These are phyloP conservation scores for Phytophthora megakarya DNA, from an alignment of 352 stramenopile genomes.

Conservation along the genomic window DNA sequence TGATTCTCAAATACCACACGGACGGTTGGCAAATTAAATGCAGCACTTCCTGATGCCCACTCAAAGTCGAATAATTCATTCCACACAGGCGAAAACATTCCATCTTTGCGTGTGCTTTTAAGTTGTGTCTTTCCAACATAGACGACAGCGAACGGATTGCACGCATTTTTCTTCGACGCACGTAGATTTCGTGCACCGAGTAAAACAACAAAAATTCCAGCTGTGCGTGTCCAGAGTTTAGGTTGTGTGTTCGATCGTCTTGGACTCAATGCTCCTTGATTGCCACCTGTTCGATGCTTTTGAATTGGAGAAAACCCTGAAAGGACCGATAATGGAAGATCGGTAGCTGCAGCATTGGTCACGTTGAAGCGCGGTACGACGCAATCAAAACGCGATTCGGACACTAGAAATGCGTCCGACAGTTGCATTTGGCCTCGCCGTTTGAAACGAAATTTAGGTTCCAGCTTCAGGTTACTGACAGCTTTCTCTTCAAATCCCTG, in stretches of 20 bases:
- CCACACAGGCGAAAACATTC: constrained; percentile 65
- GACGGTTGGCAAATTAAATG: constrained; percentile 17
- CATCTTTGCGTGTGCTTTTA: constrained; percentile 74
- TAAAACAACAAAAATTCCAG: constrained; percentile 52
- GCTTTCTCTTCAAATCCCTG: constrained; percentile 71
- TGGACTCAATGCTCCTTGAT: constrained; percentile 6
- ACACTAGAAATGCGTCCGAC: constrained; percentile 47
- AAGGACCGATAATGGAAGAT: constrained; percentile 28
- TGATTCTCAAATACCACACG: constrained; percentile 70
- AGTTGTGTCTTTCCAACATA: constrained; percentile 57
- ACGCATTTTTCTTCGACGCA: constrained; percentile 69
- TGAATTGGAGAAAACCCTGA: constrained; percentile 11
- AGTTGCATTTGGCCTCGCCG: constrained; percentile 77
- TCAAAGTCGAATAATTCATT: constrained; percentile 85
- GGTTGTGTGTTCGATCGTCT: constrained; percentile 4
- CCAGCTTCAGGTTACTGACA: constrained; percentile 38
- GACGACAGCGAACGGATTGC: constrained; percentile 73
- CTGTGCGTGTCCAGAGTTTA: constrained; percentile 65
- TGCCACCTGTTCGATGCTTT: constrained; percentile 11
- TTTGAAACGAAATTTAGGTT: constrained; percentile 68
- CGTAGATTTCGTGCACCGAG: constrained; percentile 57
- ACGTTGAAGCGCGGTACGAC: constrained; percentile 73
- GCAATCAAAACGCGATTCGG: constrained; percentile 54
- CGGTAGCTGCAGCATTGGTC: constrained; percentile 45
- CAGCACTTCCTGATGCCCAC: constrained; percentile 34